Conservation (phyloP, 2,329 filamentous ascomycete species). For the Meredithiella fracta region DNA sequence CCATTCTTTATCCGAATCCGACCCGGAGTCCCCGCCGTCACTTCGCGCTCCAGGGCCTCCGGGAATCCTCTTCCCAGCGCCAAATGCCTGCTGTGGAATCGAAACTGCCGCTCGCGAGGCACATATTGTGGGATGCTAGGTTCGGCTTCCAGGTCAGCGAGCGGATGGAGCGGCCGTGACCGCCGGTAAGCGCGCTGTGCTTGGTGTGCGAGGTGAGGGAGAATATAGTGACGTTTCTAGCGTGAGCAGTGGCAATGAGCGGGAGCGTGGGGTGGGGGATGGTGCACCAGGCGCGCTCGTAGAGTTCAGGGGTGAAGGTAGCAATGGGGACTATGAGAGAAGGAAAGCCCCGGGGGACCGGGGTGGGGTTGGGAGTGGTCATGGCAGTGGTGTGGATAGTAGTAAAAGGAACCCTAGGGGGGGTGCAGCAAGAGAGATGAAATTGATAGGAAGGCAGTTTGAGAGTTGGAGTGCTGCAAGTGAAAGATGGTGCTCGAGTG, state of each 20-base stretch:
- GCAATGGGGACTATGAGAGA: conserved; percentile 28
- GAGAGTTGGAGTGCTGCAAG: neutral
- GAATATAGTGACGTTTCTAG: conserved; percentile 78
- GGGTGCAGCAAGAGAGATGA: too few species aligned
- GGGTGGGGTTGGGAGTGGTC: neutral
- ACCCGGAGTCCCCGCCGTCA: conserved; percentile 18
- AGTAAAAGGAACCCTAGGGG: too few species aligned
- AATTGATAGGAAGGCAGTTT: too few species aligned
- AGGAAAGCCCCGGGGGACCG: neutral
- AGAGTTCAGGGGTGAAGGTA: conserved; percentile 38
- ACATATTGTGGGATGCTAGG: conserved; percentile 43
- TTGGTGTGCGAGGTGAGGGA: conserved; percentile 66
- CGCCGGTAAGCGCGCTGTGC: conserved; percentile 65
- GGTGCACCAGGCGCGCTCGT: conserved; percentile 69
- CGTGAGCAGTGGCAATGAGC: conserved; percentile 74
- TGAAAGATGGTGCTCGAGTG: neutral
- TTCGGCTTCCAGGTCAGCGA: conserved; percentile 75
- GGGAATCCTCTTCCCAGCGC: conserved; percentile 37
- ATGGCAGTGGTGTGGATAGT: neutral
- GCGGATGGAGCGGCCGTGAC: conserved; percentile 81
- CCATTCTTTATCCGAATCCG: conserved; percentile 54
- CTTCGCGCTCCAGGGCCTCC: conserved; percentile 14
- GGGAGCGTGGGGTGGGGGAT: conserved; percentile 74
- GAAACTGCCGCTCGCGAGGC: conserved; percentile 83
- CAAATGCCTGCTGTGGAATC: conserved; percentile 80